Evolutionary conservation across 2,329 filamentous ascomycete species (phyloP), one percentile per base, ranked within the genome.

Genomic region (Fusarium equiseti): DNA sequence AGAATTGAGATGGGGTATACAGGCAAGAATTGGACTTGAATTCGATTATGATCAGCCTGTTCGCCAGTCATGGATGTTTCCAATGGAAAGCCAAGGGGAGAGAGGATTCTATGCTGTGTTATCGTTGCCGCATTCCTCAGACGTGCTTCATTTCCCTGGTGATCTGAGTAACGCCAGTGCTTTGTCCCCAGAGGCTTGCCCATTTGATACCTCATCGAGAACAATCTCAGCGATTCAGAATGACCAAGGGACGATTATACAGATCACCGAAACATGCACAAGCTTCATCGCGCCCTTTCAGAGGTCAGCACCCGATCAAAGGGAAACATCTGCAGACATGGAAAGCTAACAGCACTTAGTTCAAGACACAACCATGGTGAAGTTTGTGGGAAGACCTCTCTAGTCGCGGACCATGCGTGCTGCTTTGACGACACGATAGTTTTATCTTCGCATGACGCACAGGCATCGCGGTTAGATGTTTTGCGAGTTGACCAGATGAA

Each of bases 1-100:
- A 5, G 91, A 95, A 75, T 84, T 93, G 66, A 87, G 91, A 67
- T 84, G 89, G 77, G 92, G 93, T 6, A 81, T 93, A 29, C 88
- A 92, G 74, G 92, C 91, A 20, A 88, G 87, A 59, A 88, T 93
- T 70, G 89, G 87, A 3, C 74, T 89, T 8, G 86, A 89, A 24
- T 81, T 89, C 13, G 85, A 87, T 24, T 85, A 83, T 45, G 81
- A 80, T 10, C 80, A 81, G 9, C 81, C 83, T 3, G 83, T 88
- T 32, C 85, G 83, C 53, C 81, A 84, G 50, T 85, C 83, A 18
- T 91, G 89, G 88, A 80, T 85, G 15, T 82, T 90, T 32, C 78
- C 73, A 10, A 60, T 74, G 12, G 68, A 76, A 8, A 59, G 63
- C 11, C 51, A 68, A 20, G 71, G 58, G 5, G 62, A 63, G 7